Evolutionary conservation across 1,284 basidiomycete species (phyloP).

Genomic region (Microbotryum intermedium): DNA sequence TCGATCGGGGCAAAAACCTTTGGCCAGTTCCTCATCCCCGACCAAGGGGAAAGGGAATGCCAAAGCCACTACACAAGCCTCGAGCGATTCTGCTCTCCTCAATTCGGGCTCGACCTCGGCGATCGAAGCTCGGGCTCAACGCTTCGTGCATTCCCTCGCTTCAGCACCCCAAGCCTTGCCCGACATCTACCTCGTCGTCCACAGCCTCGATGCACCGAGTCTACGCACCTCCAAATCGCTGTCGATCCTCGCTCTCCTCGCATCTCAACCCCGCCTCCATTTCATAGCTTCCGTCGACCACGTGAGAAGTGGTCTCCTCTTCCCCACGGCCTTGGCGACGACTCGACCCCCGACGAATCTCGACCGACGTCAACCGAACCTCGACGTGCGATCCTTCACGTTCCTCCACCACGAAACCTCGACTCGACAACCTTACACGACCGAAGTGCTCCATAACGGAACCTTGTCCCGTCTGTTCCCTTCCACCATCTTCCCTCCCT

Average conservation of each 20-base stretch:
- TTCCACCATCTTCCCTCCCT: constrained; percentile 43
- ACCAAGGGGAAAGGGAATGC: not conserved
- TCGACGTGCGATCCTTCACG: constrained; percentile 52
- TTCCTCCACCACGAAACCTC: constrained; percentile 85
- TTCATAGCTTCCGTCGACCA: constrained; percentile 76
- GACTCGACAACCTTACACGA: constrained; percentile 69
- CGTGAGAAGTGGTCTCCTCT: constrained; percentile 67
- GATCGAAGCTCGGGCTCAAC: constrained; percentile 28
- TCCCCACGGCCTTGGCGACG: constrained; percentile 41
- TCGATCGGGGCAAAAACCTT: too few relatives aligned
- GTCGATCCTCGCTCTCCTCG: constrained; percentile 59
- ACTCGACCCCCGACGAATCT: constrained; percentile 24
- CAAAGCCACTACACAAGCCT: constrained; percentile 25
- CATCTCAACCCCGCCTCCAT: constrained; percentile 62
- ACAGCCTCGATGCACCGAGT: constrained; percentile 72
- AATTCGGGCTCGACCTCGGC: constrained; percentile 15
- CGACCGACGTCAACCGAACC: constrained; percentile 2
- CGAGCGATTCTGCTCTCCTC: constrained; percentile 1
- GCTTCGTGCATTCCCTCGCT: constrained; percentile 13
- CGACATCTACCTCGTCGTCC: constrained; percentile 65
- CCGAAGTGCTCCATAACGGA: constrained; percentile 45
- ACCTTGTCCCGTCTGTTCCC: constrained; percentile 30
- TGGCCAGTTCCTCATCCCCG: not conserved
- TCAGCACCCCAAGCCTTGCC: not conserved
- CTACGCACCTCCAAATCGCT: constrained; percentile 57